Base-by-base conservation (phyloP, 2,329 filamentous ascomycete species). In the Fusarium odoratissimum region DNA sequence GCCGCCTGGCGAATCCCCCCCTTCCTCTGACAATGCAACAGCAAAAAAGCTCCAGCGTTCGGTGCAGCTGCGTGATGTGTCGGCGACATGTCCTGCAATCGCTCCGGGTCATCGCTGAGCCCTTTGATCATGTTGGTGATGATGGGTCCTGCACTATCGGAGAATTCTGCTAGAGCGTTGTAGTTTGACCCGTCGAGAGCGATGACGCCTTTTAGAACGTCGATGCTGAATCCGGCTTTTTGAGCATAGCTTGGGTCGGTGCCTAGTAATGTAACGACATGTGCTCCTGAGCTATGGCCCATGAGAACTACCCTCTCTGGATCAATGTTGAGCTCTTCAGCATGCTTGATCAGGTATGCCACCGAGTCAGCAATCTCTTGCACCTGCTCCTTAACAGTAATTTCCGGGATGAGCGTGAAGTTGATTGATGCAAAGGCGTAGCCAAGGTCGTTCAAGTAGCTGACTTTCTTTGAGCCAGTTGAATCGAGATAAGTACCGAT, bases 251-350 rank as follows among this genome's bases (percentile, higher is more conserved):
- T 52, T 17, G 64, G 13, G 6, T 67, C 64, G 4, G 64, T 67
- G 1, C 62, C 64, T 1, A 67, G 11, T 3, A 67, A 13, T 3
- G 52, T 67, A 0, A 37, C 62, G 1, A 67, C 62, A 17, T 67
- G 64, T 10, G 23, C 62, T 2, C 64, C 64, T 17, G 64, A 67
- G 21, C 64, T 67, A 17, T 67, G 64, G 1, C 64, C 64, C 64
- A 67, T 67, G 3, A 67, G 28, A 3, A 60, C 17, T 1, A 67
- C 11, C 1, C 28, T 12, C 1, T 21, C 14, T 7, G 44, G 3
- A 16, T 67, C 62, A 0, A 67, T n/a, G 0, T 4, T 3, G 0
- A 60, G 38, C 0, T 9, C 8, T 2, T 13, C 2, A 3, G 21
- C 19, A 13, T 60, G 38, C 1, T 37, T 28, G 11, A 37, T 31